A percentile compares a stretch with the other conserved stretches of the same genome.
Evolutionary conservation across 768 basidiomycete genomes (phyloP).

Genomic region (Trichaptum fuscoviolaceum): DNA sequence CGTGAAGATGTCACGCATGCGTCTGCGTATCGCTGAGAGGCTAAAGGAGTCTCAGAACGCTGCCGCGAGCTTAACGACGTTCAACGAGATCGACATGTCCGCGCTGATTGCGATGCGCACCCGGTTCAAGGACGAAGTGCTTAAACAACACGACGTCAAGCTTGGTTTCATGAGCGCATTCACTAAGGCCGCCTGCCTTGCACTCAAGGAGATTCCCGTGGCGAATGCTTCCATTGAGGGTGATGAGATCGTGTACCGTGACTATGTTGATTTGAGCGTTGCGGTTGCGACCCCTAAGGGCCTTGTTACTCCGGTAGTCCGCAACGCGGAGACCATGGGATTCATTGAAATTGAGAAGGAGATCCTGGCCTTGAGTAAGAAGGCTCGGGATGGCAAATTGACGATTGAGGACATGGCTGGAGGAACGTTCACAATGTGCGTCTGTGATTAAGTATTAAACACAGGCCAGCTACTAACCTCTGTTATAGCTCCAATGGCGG

Average conservation of each 20-base stretch:
- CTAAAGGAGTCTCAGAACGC: slow-evolving; percentile 98
- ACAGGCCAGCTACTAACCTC: neutral
- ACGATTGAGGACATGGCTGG: slow-evolving; percentile 98
- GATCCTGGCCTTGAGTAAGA: slow-evolving; percentile 86
- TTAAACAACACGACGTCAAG: slow-evolving; percentile 92
- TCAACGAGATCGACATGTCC: slow-evolving; percentile 99
- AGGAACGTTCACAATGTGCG: slow-evolving; percentile 97
- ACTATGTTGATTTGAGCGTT: slow-evolving; percentile 90
- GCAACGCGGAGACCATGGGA: slow-evolving; percentile 83
- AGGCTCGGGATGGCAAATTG: slow-evolving; percentile 91
- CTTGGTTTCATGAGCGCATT: slow-evolving; percentile 99
- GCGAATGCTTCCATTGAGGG: slow-evolving; percentile 95
- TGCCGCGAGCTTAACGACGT: slow-evolving; percentile 94
- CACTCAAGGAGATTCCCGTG: slow-evolving; percentile 85
- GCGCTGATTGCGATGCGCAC: slow-evolving; percentile 89
- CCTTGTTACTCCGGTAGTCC: slow-evolving; percentile 90
- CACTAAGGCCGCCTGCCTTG: slow-evolving; percentile 77
- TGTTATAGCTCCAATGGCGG: slow-evolving; percentile 87
- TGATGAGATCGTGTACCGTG: slow-evolving; percentile 88
- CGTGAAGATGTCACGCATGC: slow-evolving; percentile 99
- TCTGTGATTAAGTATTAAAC: slow-evolving; percentile 11
- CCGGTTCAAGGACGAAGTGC: slow-evolving; percentile 86
- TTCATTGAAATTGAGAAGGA: slow-evolving; percentile 92
- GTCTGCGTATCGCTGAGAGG: slow-evolving; percentile 92
- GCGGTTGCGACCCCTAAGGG: slow-evolving; percentile 98